A percentile compares a stretch with the other conserved stretches of the same genome.
phyloP scores from a whole-genome alignment of 2,329 filamentous ascomycete species.

The Penicillium fuscoglaucum region DNA sequence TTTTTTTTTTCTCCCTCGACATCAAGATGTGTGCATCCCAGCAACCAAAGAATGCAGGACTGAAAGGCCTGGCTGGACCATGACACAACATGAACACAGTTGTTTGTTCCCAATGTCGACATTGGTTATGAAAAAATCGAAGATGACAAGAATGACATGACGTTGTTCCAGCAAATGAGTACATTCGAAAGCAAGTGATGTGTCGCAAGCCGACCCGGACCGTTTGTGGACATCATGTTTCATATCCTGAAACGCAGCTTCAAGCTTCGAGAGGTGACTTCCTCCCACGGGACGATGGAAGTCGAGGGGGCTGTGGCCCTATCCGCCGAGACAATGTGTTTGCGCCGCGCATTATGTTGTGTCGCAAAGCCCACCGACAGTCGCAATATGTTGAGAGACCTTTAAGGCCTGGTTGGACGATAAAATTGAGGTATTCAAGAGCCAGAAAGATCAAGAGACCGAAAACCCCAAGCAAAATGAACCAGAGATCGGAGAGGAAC shows the following conservation, averaged over 20 bases:
- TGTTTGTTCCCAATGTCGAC: background rate
- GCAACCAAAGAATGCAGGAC: background rate
- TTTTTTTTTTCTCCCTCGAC: background rate
- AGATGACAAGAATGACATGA: background rate
- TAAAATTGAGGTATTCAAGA: background rate
- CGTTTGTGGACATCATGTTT: background rate
- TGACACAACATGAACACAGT: no score
- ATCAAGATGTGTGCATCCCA: background rate
- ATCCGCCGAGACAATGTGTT: background rate
- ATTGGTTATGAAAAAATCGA: background rate
- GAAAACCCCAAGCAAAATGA: background rate
- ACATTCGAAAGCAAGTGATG: background rate
- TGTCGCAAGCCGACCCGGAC: background rate
- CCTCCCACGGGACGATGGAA: background rate
- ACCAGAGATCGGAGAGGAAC: slow-evolving; percentile 27
- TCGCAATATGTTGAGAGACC: background rate
- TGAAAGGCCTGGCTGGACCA: background rate
- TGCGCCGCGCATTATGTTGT: background rate
- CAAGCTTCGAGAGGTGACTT: background rate
- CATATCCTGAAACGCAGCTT: background rate
- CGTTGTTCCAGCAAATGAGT: background rate
- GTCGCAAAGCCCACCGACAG: background rate
- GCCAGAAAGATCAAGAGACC: slow-evolving; percentile 1
- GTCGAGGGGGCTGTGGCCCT: background rate
- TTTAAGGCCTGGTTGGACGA: background rate